Percentiles rank a stretch among this genome's conserved stretches.
phyloP scores from a whole-genome alignment of 306 rosid species.

The Parietaria judaica region DNA sequence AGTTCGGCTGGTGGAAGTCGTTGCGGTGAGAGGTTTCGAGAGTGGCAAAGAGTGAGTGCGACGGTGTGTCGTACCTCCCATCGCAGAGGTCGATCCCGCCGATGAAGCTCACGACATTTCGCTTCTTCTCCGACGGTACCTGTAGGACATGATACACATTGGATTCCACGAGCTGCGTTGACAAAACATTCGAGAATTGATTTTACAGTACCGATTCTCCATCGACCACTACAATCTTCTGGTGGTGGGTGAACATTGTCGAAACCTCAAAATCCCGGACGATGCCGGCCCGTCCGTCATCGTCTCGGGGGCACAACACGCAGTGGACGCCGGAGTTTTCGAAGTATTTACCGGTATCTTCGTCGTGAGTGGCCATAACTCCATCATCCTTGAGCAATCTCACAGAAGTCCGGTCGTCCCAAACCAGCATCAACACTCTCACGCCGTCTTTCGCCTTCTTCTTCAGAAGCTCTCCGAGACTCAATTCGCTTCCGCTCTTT shows the following conservation, averaged over 20 bases:
- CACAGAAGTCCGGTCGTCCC: slow-evolving; percentile 47
- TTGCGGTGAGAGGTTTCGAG: slow-evolving; percentile 20
- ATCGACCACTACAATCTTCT: slow-evolving; percentile 44
- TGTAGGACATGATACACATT: no score
- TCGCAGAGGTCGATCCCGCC: slow-evolving; percentile 53
- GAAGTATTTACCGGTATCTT: slow-evolving; percentile 36
- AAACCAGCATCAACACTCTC: slow-evolving; percentile 41
- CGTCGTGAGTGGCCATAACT: slow-evolving; percentile 47
- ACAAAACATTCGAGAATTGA: no score
- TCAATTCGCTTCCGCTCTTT: slow-evolving; percentile 26
- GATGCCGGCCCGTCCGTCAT: slow-evolving; percentile 18
- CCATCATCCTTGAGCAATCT: slow-evolving; percentile 38
- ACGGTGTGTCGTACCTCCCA: slow-evolving; percentile 52
- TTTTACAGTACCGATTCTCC: neutral
- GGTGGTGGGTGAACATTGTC: slow-evolving; percentile 48
- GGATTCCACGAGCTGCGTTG: no score
- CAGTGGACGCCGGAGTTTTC: slow-evolving; percentile 28
- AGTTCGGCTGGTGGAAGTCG: slow-evolving; percentile 42
- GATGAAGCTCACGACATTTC: slow-evolving; percentile 34
- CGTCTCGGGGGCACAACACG: slow-evolving; percentile 36
- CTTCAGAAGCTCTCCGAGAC: slow-evolving; percentile 38
- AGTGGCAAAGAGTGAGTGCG: slow-evolving; percentile 34
- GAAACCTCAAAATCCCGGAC: slow-evolving; percentile 27
- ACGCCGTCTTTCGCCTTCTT: slow-evolving; percentile 45
- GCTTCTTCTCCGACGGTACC: slow-evolving; percentile 24